Percentiles rank a stretch among this genome's conserved stretches.
phyloP scores from a whole-genome alignment of 179 eudicot genomes.

The Carnegiea gigantea region DNA sequence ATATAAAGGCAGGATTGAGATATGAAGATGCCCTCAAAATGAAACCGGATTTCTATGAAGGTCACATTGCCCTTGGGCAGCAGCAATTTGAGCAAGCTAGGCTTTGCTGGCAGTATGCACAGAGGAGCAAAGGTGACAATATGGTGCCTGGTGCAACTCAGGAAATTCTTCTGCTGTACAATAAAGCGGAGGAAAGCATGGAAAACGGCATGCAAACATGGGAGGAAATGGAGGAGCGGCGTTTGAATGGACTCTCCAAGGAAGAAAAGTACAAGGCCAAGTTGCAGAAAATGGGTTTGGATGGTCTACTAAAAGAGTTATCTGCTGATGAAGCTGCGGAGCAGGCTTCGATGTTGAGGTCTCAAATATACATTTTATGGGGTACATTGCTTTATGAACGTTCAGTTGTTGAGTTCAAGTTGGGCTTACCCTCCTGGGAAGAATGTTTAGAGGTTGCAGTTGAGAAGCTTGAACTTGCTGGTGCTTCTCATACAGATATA shows the following conservation, averaged over 20 bases:
- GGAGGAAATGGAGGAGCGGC: conserved; percentile 89
- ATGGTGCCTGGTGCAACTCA: conserved; percentile 42
- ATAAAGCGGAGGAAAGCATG: conserved; percentile 90
- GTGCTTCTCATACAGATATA: conserved; percentile 80
- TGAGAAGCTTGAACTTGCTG: conserved; percentile 89
- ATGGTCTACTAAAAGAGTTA: conserved; percentile 55
- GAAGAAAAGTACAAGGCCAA: conserved; percentile 59
- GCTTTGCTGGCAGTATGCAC: conserved; percentile 70
- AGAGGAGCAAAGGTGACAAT: conserved; percentile 41
- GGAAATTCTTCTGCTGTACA: conserved; percentile 63
- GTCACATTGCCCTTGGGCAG: conserved; percentile 75
- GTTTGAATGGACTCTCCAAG: conserved; percentile 73
- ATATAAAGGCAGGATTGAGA: conserved; percentile 52
- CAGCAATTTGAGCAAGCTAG: conserved; percentile 90
- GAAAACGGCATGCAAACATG: conserved; percentile 92
- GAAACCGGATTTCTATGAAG: conserved; percentile 87
- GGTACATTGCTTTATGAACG: conserved; percentile 91
- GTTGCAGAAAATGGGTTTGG: conserved; percentile 65
- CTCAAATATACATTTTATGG: conserved; percentile 89
- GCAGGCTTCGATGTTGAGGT: conserved; percentile 64
- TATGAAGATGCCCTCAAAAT: conserved; percentile 71
- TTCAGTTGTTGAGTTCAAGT: conserved; percentile 81
- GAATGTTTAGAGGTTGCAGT: conserved; percentile 95
- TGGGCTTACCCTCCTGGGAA: conserved; percentile 80
- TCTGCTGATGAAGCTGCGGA: conserved; percentile 71